Base-by-base conservation (phyloP, 805 yeast species). In the Ogataea pignaliae region DNA sequence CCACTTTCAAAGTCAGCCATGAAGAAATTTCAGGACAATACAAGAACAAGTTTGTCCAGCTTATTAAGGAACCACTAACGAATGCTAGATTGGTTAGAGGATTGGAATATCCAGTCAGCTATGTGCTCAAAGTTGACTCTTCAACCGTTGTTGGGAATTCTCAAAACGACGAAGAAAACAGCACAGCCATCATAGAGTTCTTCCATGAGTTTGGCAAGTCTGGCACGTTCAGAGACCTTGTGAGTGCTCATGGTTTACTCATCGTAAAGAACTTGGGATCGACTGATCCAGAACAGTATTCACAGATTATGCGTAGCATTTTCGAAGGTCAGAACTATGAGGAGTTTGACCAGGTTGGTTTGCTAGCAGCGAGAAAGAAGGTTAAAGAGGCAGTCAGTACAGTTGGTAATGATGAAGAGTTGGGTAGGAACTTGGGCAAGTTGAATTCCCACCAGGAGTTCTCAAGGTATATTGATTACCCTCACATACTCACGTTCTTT, bases 361-460 rank as follows among this genome's bases (percentile, higher is more conserved):
- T 54, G 11, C 36, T 46, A 16, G 53, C 53, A 10, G 43, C 49
- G 14, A 47, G 56, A 30, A 31, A 43, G 21, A 43, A 36, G 31
- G 38, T 52, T 12, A 36, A 41, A 5, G 37, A 42, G 12, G 39
- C 44, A 14, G 53, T 53, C 10, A 52, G 49, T 34, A 34, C 54
- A 17, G 54, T 50, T 12, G 49, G 49, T 31, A 50, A 44, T 14
- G 46, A 47, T 16, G 49, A 46, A 31, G 43, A 10, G 29, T 42
- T 37, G 35, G 51, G 45, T 33, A 47, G 42, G 34, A 47, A 47
- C 31, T n/a, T 42, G 26, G 46, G 39, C 30, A 50, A 48, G 41
- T 36, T 53, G 29, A 40, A 50, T 33, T 53, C 54, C 3, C 61
- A 57, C 32, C 59, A 56, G 29, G 61, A 57, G 35, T 55, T 57